A percentile compares a stretch with the other conserved stretches of the same genome.
Conservation (phyloP, 495 filamentous ascomycete genomes). For the Schizothecium vesticola region DNA sequence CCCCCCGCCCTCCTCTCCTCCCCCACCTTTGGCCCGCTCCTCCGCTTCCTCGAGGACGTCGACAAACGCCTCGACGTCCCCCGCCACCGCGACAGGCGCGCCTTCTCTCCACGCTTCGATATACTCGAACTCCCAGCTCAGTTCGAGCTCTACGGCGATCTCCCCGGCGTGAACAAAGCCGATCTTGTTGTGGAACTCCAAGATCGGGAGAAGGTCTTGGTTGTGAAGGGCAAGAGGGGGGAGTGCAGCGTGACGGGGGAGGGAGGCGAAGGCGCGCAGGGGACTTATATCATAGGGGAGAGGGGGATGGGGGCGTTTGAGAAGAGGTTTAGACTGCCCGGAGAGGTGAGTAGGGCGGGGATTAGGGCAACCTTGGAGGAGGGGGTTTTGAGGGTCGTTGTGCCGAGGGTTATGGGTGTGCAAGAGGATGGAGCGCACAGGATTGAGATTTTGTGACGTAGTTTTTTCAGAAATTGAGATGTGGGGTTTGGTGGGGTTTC, state of each 20-base stretch:
- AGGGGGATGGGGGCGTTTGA: not conserved
- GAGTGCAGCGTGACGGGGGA: not conserved
- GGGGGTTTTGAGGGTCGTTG: not conserved
- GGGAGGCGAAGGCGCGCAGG: not conserved
- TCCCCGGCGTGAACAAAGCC: not conserved
- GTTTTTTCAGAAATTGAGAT: no score
- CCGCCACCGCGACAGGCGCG: not conserved
- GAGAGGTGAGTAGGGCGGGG: not conserved
- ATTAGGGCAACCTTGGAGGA: not conserved
- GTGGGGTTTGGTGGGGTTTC: no score
- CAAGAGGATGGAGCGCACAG: not conserved
- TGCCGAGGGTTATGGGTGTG: not conserved
- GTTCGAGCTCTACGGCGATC: conserved; percentile 3
- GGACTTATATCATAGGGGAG: not conserved
- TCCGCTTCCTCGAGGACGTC: not conserved
- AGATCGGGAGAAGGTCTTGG: not conserved
- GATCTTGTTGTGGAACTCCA: not conserved
- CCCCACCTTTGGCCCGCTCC: not conserved
- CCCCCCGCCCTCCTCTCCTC: not conserved
- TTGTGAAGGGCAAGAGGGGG: not conserved
- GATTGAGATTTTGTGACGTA: not conserved
- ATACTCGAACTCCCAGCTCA: not conserved
- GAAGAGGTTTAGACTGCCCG: not conserved
- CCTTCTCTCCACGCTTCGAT: not conserved
- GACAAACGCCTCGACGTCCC: not conserved